Base-by-base conservation (phyloP, 164 flowering plant species). In the Nymphaea colorata region DNA sequence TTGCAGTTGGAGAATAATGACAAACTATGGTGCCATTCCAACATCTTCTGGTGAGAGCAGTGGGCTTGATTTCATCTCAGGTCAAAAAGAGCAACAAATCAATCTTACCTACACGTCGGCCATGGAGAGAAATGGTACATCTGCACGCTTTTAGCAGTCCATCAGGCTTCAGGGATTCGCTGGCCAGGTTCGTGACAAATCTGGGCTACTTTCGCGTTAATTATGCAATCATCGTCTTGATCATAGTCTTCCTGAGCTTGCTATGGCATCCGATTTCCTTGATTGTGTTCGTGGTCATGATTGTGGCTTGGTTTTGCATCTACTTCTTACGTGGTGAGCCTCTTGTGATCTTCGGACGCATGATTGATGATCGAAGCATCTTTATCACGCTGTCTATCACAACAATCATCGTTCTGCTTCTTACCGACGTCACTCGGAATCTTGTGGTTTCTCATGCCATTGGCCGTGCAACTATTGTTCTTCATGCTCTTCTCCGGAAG, bases 181-280 rank as follows among this genome's bases (percentile, higher is more conserved):
- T 77, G 6, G 7, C 25, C 4, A 69, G 89, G 25, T 42, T 82
- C 72, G 15, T 60, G 18, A 71, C 72, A 41, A 87, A 87, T 72
- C 43, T 70, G 2, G 74, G 67, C 4, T 78, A 78, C 44, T 85
- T 84, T 68, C 83, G 76, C 6, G 65, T 65, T 70, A 87, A 87
- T 73, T 87, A 87, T 67, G 73, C 72, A 43, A 79, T 87, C 4
- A 60, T 79, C 61, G 66, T 79, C 7, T 62, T 85, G n/a, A 14
- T 76, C 16, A 69, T 80, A 42, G 62, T 87, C 62, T 84, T 85
- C 71, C 66, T 82, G 41, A 82, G 85, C 77, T 71, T 87, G n/a
- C 73, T 87, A 2, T 82, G 84, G 85, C 82, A 80, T 65, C 88
- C 89, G 15, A 67, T 81, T 60, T 81, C 88, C 0, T 62, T 88